phyloP scores from a whole-genome alignment of 192 early-diverging fungal genomes.

The Gonapodya prolifera region DNA sequence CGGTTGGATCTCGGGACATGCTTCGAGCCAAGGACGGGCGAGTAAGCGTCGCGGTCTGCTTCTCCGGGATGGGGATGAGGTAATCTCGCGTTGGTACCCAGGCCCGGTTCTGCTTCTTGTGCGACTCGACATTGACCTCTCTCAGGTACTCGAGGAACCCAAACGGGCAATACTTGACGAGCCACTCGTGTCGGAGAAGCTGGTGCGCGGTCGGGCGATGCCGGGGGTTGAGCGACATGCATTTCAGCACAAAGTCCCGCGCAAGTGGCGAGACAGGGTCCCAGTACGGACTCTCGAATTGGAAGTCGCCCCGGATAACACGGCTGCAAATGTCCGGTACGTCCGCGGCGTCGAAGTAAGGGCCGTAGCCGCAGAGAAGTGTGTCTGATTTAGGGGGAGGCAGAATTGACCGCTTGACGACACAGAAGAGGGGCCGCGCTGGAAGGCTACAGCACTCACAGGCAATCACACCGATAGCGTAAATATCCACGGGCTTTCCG shows the following conservation, averaged over 20 bases:
- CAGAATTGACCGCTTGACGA: background rate
- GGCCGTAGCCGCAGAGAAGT: background rate
- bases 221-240: slow-evolving; percentile 41
- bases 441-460: background rate
- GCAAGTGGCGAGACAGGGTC: slow-evolving; percentile 54
- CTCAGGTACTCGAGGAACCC: background rate
- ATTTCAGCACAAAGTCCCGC: slow-evolving; percentile 36
- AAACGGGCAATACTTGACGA: background rate
- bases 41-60: background rate
- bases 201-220: slow-evolving; percentile 24
- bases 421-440: background rate
- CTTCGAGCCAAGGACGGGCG: background rate
- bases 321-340: slow-evolving; percentile 31
- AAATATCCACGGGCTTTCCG: slow-evolving; percentile 5
- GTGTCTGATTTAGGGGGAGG: no score
- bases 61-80: no score
- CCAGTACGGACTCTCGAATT: slow-evolving; percentile 72
- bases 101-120: no score
- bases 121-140: no score
- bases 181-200: background rate
- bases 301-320: slow-evolving; percentile 54
- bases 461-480: slow-evolving; percentile 1
- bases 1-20: background rate
- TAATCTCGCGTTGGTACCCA: no score
- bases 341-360: background rate